A percentile compares a stretch with the other conserved stretches of the same genome.
Evolutionary conservation across 2,329 filamentous ascomycete species (phyloP).

Genomic region (Ophiostoma quercus): DNA sequence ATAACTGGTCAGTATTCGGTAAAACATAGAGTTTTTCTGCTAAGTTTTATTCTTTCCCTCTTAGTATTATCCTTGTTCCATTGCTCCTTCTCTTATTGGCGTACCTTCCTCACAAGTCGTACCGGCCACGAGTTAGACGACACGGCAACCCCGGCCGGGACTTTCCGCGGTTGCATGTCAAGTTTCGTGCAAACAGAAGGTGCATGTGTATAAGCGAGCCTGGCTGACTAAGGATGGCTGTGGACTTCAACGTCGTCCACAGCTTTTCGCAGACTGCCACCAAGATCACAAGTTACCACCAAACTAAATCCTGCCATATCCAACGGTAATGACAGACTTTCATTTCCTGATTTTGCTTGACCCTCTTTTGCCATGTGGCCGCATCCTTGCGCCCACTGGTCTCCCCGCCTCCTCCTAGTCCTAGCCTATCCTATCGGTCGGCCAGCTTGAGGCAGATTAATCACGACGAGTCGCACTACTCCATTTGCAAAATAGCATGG

Average conservation of each 20-base stretch:
- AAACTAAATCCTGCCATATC: not conserved
- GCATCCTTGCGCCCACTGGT: slow-evolving; percentile 10
- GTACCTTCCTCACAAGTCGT: not conserved
- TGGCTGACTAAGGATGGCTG: not conserved
- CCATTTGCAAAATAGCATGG: slow-evolving; percentile 4
- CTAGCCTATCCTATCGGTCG: not conserved
- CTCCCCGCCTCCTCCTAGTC: slow-evolving; percentile 2
- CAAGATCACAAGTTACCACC: not conserved
- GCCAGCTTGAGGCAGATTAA: slow-evolving; percentile 3
- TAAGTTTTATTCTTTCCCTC: not conserved
- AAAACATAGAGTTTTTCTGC: not conserved
- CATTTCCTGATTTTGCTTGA: slow-evolving; percentile 13
- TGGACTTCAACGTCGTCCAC: not conserved
- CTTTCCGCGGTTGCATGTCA: not conserved
- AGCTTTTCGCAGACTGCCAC: not conserved
- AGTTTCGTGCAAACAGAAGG: slow-evolving; percentile 5
- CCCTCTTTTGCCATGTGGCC: slow-evolving; percentile 18
- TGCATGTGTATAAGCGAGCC: not conserved
- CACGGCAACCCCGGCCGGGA: slow-evolving; percentile 11
- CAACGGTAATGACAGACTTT: not conserved
- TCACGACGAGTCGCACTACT: slow-evolving; percentile 2
- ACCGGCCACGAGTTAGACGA: not conserved
- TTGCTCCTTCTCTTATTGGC: not conserved
- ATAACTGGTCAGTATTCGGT: not conserved
- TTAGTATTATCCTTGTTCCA: not conserved